Evolutionary conservation across 805 yeast genomes (phyloP), one percentile per base, ranked within the genome.

Genomic region (Saturnispora gosingensis): DNA sequence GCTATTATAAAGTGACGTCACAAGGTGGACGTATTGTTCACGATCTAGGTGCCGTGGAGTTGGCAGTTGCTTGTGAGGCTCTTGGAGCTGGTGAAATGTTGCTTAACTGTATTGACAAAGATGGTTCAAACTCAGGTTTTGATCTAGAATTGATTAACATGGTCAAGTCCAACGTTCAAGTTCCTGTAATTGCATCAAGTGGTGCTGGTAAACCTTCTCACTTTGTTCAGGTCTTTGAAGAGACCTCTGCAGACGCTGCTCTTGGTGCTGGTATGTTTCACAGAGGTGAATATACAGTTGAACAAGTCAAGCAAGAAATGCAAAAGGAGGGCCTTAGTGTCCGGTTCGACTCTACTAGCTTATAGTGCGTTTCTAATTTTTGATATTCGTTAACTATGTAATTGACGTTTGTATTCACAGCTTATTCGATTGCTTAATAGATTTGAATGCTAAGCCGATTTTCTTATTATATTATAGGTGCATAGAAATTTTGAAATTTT

Each of bases 211-310:
- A 72, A 22, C 99, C 99, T 1, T 77, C 73, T 47, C 98, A 93
- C 69, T 93, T 93, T 65, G 81, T 80, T 56, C 88, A 93, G 57
- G 99, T 88, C 2, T 93, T 93, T 63, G 74, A 72, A 45, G 73
- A 83, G 44, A 89, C 97, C 15, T 74, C 77, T 5, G 84, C 93
- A 1, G 99, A 93, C 70, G 99, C 99, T 43, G 98, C 99, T 16
- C 75, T 93, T 40, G 99, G 99, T 38, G 99, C 99, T 4, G 99
- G 99, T 43, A 85, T 93, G 83, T 93, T 93, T 74, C 99, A 93
- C 72, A 77, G 99, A 65, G 90, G 87, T 22, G 98, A 91, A 61
- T 93, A 85, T 68, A 82, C 88, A 11, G 97, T 93, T 16, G 75
- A 77, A 47, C 82, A 89, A 47, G 97, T 93, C 43, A 93, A 93